Conservation (phyloP, 2,329 filamentous ascomycete genomes). For the Apiospora malaysiana region DNA sequence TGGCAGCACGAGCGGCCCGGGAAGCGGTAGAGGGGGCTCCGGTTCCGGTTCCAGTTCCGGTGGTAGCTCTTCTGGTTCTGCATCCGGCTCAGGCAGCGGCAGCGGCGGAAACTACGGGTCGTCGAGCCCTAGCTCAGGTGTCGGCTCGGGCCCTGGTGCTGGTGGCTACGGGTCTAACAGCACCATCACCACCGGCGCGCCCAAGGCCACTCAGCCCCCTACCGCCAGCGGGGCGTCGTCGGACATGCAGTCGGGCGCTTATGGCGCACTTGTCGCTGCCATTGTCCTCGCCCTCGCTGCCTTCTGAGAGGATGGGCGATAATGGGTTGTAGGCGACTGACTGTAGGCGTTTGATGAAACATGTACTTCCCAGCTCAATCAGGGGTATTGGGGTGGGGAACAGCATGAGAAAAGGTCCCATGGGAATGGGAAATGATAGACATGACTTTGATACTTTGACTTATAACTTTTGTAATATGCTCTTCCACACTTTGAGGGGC, state of each 20-base stretch:
- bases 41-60: background rate
- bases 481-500: background rate
- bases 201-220: background rate
- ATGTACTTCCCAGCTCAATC: background rate
- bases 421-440: background rate
- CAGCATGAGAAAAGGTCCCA: background rate
- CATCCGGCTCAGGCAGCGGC: slow-evolving; percentile 22
- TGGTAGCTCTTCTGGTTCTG: slow-evolving; percentile 25
- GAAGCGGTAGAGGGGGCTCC: slow-evolving; percentile 25
- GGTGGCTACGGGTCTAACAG: slow-evolving; percentile 1
- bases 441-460: slow-evolving; percentile 6
- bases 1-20: slow-evolving; percentile 30
- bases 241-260: slow-evolving; percentile 22
- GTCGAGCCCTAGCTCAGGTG: slow-evolving; percentile 32
- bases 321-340: background rate
- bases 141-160: slow-evolving; percentile 31
- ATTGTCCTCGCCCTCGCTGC: slow-evolving; percentile 24
- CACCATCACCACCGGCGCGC: slow-evolving; percentile 6
- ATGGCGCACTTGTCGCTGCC: slow-evolving; percentile 25
- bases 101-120: slow-evolving; percentile 26
- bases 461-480: slow-evolving; percentile 9
- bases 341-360: background rate
- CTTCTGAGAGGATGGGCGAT: slow-evolving; percentile 10
- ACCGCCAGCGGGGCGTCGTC: background rate
- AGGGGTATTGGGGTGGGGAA: background rate